Base-by-base conservation (phyloP, 345 rosid genomes). In the Litchi chinensis region DNA sequence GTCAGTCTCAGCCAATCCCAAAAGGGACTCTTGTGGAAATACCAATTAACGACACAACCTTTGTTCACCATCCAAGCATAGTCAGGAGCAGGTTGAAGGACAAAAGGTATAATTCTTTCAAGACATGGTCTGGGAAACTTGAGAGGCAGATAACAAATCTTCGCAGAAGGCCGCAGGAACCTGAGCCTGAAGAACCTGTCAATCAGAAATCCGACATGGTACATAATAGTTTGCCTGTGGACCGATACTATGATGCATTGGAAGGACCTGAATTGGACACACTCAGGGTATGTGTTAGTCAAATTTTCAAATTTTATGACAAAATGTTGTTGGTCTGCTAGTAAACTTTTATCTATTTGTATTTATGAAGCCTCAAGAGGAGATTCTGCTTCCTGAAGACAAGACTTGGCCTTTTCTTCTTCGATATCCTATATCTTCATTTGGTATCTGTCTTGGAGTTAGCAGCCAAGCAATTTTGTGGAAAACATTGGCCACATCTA, bases 381-480 rank as follows among this genome's bases (percentile, higher is more conserved):
- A 89, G 80, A 89, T 90, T 65, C 85, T 93, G 21, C 88, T 95
- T 40, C 98, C 98, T 5, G 91, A 85, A 3, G 94, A 92, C 86
- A 90, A 86, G 87, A 83, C 64, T 24, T 95, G 98, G 98, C 98
- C 98, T 24, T 95, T 95, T 81, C 95, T 95, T 79, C 91, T 93
- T 2, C 89, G 98, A 26, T 95, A 26, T 79, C 93, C 95, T 0
- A 73, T 95, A 54, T 88, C 98, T 70, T 90, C 98, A 0, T 95
- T 88, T 22, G 97, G 98, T 84, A 91, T 95, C 83, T 93, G 98
- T 82, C 93, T 95, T 6, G 98, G 98, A 48, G 90, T 91, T 22
- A 87, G 95, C 81, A 95, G 98, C 86, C 98, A 95, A 87, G 97
- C 98, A 22, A 87, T 95, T 46, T 75, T 95, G 92, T 95, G 98